Base-by-base conservation (phyloP, 331 rosid genomes). In the Quercus phellos region DNA sequence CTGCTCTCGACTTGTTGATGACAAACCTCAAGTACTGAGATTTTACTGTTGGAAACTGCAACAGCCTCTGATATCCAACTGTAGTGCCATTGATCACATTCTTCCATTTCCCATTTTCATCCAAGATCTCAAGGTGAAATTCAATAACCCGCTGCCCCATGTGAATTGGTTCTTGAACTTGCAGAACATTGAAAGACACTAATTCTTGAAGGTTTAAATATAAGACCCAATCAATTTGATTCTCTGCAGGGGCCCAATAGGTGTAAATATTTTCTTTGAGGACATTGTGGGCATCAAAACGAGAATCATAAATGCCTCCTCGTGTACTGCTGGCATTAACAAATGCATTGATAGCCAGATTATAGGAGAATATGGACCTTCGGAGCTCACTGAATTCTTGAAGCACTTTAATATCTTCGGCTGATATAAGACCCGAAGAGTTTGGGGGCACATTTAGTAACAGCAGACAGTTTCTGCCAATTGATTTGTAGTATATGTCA, bases 371-470 rank as follows among this genome's bases (percentile, higher is more conserved):
- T 74, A 94, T 94, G 61, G 94, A 85, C 56, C 70, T 82, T 6
- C 90, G 81, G 54, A 94, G 89, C 30, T 88, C 81, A 11, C 64
- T 84, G 86, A 94, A 94, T 75, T 92, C 97, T 76, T 72, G 85
- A 78, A 92, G 97, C 77, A 90, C 99, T 85, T 83, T 85, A 34
- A 94, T 68, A 68, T 94, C 99, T 82, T 92, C 94, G 4, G 87
- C 70, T 34, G 98, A 90, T 81, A 94, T 92, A 24, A 92, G 92
- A 60, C 99, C 97, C 0, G 96, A 89, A 30, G 96, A 72, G 89
- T 94, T 92, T 54, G 99, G 98, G 4, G 99, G 99, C 66, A 94
- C 92, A 46, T 94, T 94, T 8, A 94, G 84, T 69, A 94, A 84
- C 35, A 94, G 77, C 54, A 74, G 83, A 75, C 98, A 94, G 85